phyloP scores from a whole-genome alignment of 371 early-diverging fungal genomes.

The Blakeslea trispora region DNA sequence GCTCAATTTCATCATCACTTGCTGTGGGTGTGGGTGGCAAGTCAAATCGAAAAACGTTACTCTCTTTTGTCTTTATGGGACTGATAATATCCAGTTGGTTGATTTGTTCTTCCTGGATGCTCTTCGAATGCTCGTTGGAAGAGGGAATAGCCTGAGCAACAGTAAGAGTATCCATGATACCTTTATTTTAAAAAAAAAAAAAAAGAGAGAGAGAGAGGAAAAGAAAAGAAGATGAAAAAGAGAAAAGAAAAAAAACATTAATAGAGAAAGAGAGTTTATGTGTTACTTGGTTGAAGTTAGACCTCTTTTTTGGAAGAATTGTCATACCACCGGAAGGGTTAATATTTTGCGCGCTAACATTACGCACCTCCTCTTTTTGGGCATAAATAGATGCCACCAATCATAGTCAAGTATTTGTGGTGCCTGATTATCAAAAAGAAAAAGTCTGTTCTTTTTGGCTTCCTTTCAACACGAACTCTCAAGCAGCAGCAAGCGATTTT shows the following conservation, averaged over 20 bases:
- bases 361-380: too few relatives aligned
- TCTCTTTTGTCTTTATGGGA: not conserved
- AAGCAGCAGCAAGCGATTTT: too few relatives aligned
- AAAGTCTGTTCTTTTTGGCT: too few relatives aligned
- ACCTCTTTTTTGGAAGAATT: not conserved
- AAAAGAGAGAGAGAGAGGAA: not conserved
- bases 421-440: too few relatives aligned
- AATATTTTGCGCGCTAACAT: too few relatives aligned
- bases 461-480: too few relatives aligned
- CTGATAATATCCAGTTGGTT: not conserved
- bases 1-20: slow-evolving; percentile 24
- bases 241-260: not conserved
- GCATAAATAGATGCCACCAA: too few relatives aligned
- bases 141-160: not conserved
- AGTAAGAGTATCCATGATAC: not conserved
- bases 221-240: not conserved
- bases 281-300: not conserved
- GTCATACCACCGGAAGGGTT: not conserved
- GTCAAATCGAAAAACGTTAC: not conserved
- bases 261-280: too few relatives aligned
- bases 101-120: not conserved
- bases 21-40: slow-evolving; percentile 27
- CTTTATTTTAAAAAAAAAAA: not conserved
- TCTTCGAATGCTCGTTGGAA: not conserved
- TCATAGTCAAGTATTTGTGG: too few relatives aligned